Percentiles rank a stretch among this genome's conserved stretches.
Conservation (phyloP, 495 filamentous ascomycete species). For the Friedmanniomyces simplex region DNA sequence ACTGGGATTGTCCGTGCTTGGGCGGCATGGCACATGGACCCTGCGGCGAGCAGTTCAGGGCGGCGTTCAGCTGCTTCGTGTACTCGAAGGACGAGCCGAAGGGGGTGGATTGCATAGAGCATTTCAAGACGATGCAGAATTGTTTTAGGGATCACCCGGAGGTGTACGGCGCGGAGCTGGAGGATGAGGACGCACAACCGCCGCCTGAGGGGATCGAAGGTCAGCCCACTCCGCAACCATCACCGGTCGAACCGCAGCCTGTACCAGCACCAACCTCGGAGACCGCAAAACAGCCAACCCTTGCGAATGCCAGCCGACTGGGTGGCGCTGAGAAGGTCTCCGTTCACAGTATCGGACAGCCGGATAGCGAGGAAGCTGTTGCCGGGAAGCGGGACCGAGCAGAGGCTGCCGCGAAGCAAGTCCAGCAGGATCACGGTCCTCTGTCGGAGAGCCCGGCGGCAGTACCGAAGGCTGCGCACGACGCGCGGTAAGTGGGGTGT, state of each 20-base stretch:
- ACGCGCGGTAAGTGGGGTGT: background rate
- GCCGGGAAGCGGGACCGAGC: conserved; percentile 3
- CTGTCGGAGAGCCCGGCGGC: background rate
- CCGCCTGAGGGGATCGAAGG: background rate
- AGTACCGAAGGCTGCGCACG: conserved; percentile 9
- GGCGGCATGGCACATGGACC: conserved; percentile 97
- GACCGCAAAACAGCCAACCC: background rate
- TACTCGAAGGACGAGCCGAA: conserved; percentile 93
- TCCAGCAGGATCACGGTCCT: conserved; percentile 1
- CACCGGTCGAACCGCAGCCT: background rate
- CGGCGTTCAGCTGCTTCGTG: conserved; percentile 95
- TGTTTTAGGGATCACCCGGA: conserved; percentile 91
- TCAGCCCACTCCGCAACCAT: background rate
- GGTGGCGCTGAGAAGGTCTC: conserved; percentile 1
- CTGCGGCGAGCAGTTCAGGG: conserved; percentile 88
- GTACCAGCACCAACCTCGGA: background rate
- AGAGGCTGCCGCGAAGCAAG: conserved; percentile 1
- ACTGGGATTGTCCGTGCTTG: conserved; percentile 98
- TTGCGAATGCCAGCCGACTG: background rate
- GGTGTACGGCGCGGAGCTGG: conserved; percentile 80
- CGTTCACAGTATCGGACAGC: background rate
- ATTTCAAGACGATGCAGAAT: conserved; percentile 95
- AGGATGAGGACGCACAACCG: conserved; percentile 55
- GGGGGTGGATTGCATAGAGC: conserved; percentile 95
- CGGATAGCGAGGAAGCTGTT: background rate